Evolutionary conservation across 2,329 filamentous ascomycete genomes (phyloP), one percentile per base, ranked within the genome.

Genomic region (Chaetomiaceae sp.): DNA sequence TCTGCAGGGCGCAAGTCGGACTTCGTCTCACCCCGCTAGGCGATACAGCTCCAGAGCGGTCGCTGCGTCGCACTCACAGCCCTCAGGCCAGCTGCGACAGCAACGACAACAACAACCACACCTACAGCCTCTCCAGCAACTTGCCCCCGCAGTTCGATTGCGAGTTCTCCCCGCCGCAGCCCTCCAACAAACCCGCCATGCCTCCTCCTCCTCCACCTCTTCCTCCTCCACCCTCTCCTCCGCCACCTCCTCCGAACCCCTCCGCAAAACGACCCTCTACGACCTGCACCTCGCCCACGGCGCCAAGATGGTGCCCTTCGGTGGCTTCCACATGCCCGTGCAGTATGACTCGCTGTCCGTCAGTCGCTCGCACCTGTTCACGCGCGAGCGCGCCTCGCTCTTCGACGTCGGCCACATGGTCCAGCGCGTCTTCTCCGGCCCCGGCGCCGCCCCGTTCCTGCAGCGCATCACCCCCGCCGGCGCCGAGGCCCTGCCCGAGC

Each of bases 321-420:
- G 87, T 53, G 89, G 88, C 56, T 95, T 84, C 71, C 75, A 79
- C 58, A 96, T 98, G 88, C 93, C 93, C 7, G 82, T 98, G 36
- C 86, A 93, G 66, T 98, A 97, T 71, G 68, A 75, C 27, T 78
- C 82, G 55, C 75, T 86, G 55, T 83, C 84, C 57, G 84, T 96
- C 53, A 76, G 79, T 56, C 86, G 89, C 51, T 95, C 88, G 42
- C 93, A 97, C 72, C 76, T 82, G 59, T 96, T 91, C 76, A 97
- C 93, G 14, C 82, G 93, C 45, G 76, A 81, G 58, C 86, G 90
- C 67, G 86, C 88, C 48, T 95, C 89, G 54, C 71, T 98, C 54
- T 98, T 98, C 62, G 93, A 98, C 67, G 93, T 97, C 45, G 85
- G 85, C 64, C 93, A 97, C 71, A 97, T 97, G 91, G 89, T 84